A percentile compares a stretch with the other conserved stretches of the same genome.
Evolutionary conservation across 306 rosid genomes (phyloP).

Genomic region (Carpinus viminea): DNA sequence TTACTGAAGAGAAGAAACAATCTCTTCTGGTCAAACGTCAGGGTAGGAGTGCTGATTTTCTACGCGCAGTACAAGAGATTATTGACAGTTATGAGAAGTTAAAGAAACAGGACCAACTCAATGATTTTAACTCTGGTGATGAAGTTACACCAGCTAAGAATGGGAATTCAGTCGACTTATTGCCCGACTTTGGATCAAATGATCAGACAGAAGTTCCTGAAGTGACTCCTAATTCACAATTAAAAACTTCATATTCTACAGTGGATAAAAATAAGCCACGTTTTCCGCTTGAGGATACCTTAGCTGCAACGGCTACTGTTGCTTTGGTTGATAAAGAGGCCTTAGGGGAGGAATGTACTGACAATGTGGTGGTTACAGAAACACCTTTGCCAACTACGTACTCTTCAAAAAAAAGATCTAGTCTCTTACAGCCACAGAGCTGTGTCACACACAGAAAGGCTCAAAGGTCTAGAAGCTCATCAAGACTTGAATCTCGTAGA

Average conservation of each 20-base stretch:
- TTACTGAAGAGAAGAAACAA: slow-evolving; percentile 93
- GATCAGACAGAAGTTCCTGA: slow-evolving; percentile 48
- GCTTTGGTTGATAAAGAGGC: slow-evolving; percentile 44
- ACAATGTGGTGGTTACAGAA: slow-evolving; percentile 37
- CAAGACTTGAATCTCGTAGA: slow-evolving; percentile 49
- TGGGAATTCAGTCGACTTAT: slow-evolving; percentile 45
- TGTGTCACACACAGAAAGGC: slow-evolving; percentile 38
- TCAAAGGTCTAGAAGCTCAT: slow-evolving; percentile 69
- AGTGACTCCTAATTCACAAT: slow-evolving; percentile 33
- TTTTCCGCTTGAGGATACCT: slow-evolving; percentile 46
- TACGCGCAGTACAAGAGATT: slow-evolving; percentile 88
- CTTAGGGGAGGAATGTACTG: slow-evolving; percentile 45
- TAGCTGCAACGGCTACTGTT: slow-evolving; percentile 43
- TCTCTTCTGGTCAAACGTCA: slow-evolving; percentile 84
- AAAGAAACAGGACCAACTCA: slow-evolving; percentile 55
- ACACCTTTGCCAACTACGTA: slow-evolving; percentile 47
- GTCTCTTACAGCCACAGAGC: slow-evolving; percentile 44
- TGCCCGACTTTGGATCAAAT: slow-evolving; percentile 42
- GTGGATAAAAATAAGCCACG: slow-evolving; percentile 46
- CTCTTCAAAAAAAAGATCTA: slow-evolving; percentile 65
- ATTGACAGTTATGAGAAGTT: slow-evolving; percentile 72
- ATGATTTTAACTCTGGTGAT: slow-evolving; percentile 42
- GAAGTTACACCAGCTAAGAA: slow-evolving; percentile 44
- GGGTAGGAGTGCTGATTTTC: slow-evolving; percentile 93
- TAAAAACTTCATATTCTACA: slow-evolving; percentile 41